phyloP scores from a whole-genome alignment of 768 basidiomycete genomes.

The Auriscalpium microsporum region DNA sequence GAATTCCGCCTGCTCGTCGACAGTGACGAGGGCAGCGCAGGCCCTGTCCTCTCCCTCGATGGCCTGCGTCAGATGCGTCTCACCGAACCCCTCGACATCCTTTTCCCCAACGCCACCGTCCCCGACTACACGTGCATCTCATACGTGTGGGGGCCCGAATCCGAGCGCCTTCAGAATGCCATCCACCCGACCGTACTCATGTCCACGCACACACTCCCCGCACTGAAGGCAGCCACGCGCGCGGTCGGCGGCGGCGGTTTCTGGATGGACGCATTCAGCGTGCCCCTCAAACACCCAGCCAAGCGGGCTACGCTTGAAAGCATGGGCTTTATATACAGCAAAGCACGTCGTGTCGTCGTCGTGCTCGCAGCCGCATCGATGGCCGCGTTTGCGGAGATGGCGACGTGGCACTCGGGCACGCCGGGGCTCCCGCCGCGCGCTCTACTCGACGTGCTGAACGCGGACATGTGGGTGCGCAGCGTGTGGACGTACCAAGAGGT shows the following conservation, averaged over 20 bases:
- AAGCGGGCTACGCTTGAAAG: slow-evolving; percentile 14
- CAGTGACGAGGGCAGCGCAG: not conserved
- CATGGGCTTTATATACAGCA: slow-evolving; percentile 14
- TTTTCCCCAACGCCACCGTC: not conserved
- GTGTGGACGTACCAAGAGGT: slow-evolving; percentile 18
- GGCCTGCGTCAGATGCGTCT: slow-evolving; percentile 5
- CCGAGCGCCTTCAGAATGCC: slow-evolving; percentile 4
- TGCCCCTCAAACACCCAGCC: slow-evolving; percentile 9
- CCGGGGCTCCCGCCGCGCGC: not conserved
- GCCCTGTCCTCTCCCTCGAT: slow-evolving; percentile 2
- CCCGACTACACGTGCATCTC: slow-evolving; percentile 14
- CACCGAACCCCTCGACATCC: slow-evolving; percentile 10
- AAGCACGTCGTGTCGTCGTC: slow-evolving; percentile 9
- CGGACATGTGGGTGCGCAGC: slow-evolving; percentile 16
- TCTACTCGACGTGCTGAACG: slow-evolving; percentile 10
- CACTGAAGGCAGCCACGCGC: slow-evolving; percentile 7
- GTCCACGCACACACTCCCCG: slow-evolving; percentile 13
- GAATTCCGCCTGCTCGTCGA: slow-evolving; percentile 13
- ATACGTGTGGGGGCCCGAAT: slow-evolving; percentile 15
- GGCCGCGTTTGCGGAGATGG: slow-evolving; percentile 12
- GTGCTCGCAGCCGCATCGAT: slow-evolving; percentile 9
- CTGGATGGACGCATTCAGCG: slow-evolving; percentile 14
- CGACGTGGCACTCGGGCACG: not conserved
- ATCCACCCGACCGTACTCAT: slow-evolving; percentile 10
- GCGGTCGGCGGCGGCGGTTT: slow-evolving; percentile 3